Conservation (phyloP, 108 stramenopile genomes). For the Halocafeteria seosinensis region DNA sequence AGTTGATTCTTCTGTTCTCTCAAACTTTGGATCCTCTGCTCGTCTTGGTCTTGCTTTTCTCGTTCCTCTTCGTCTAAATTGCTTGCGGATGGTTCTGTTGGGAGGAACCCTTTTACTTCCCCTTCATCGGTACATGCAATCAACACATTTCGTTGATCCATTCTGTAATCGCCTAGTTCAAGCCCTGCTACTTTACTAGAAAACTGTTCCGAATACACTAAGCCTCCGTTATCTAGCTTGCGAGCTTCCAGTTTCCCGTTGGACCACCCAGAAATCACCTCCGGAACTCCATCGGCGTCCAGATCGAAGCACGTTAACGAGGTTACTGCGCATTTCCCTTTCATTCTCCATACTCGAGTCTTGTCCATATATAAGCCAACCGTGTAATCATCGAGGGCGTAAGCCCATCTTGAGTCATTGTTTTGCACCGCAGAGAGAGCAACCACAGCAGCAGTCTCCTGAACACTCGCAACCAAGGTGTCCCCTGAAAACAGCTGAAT, state of each 20-base stretch:
- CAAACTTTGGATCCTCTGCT: background rate
- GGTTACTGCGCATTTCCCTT: slow-evolving; percentile 24
- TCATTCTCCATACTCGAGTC: slow-evolving; percentile 37
- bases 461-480: slow-evolving; percentile 24
- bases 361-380: slow-evolving; percentile 36
- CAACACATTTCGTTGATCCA: slow-evolving; percentile 13
- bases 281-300: slow-evolving; percentile 28
- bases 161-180: slow-evolving; percentile 22
- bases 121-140: slow-evolving; percentile 16
- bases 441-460: slow-evolving; percentile 24
- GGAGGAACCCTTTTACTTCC: slow-evolving; percentile 25
- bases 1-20: background rate
- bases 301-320: slow-evolving; percentile 26
- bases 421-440: background rate
- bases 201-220: slow-evolving; percentile 14
- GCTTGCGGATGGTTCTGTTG: too few relatives aligned
- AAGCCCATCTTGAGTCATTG: slow-evolving; percentile 14
- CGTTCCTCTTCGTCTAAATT: background rate
- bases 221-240: slow-evolving; percentile 1
- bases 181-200: background rate
- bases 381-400: slow-evolving; percentile 35
- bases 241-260: slow-evolving; percentile 26
- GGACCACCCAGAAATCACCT: slow-evolving; percentile 34
- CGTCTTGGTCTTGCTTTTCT: background rate
- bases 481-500: slow-evolving; percentile 19